These are phyloP conservation scores for Xylaria palmicola DNA, from an alignment of 495 filamentous ascomycete genomes.

Conservation along the genomic window DNA sequence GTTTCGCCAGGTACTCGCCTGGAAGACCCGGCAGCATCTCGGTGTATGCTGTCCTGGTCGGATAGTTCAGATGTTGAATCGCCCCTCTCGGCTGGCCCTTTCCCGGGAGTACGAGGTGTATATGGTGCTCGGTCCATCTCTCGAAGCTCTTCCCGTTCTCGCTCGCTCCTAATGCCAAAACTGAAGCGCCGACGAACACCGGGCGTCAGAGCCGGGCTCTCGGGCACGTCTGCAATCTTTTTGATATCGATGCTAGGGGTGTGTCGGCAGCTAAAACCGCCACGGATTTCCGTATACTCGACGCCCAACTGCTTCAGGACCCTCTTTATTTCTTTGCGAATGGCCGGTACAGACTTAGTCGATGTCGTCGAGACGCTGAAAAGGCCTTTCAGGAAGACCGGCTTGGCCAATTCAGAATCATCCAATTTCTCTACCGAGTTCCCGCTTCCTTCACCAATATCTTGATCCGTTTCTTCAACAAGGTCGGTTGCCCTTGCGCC, in stretches of 20 bases:
- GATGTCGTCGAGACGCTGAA: constrained; percentile 98
- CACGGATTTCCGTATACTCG: constrained; percentile 85
- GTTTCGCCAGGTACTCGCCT: constrained; percentile 70
- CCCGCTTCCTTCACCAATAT: constrained; percentile 52
- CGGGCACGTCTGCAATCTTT: constrained; percentile 59
- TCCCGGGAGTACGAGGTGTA: constrained; percentile 45
- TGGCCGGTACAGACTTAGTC: constrained; percentile 79
- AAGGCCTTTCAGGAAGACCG: constrained; percentile 93
- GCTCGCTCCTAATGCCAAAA: constrained; percentile 65
- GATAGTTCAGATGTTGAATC: constrained; percentile 80
- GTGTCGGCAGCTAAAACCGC: constrained; percentile 87
- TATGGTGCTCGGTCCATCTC: constrained; percentile 47
- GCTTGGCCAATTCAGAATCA: constrained; percentile 69
- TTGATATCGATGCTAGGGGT: constrained; percentile 86
- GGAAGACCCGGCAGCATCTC: constrained; percentile 38
- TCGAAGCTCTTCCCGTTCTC: constrained; percentile 60
- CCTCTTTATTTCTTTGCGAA: constrained; percentile 87
- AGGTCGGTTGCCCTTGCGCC: constrained; percentile 69
- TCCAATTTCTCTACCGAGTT: constrained; percentile 51
- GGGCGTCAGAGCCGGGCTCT: constrained; percentile 50
- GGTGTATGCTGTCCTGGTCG: constrained; percentile 61
- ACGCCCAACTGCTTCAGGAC: constrained; percentile 87
- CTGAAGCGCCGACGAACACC: constrained; percentile 76
- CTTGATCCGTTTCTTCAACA: constrained; percentile 75
- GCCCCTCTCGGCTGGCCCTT: constrained; percentile 61